These are phyloP conservation scores for Amylostereum areolatum DNA, from an alignment of 1,284 basidiomycete species.

Conservation along the genomic window DNA sequence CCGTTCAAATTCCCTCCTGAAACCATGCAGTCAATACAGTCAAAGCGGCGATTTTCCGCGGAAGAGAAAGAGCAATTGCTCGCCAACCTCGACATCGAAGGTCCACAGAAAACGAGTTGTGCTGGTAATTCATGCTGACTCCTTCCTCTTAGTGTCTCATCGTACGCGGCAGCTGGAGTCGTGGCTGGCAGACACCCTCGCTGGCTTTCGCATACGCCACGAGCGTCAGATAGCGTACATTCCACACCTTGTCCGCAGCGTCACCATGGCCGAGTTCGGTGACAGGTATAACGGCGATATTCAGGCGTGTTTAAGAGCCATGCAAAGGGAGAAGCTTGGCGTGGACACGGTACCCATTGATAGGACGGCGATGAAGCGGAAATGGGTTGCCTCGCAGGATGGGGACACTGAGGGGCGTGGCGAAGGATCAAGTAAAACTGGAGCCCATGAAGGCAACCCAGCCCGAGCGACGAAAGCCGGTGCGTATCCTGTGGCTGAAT, in stretches of 20 bases:
- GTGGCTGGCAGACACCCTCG: conserved; percentile 64
- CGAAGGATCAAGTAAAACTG: conserved; percentile 11
- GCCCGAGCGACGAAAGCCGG: conserved; percentile 55
- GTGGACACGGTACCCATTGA: conserved; percentile 51
- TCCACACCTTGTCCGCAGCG: conserved; percentile 62
- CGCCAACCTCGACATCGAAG: conserved; percentile 74
- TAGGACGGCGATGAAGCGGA: conserved; percentile 61
- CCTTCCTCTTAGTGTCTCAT: conserved; percentile 50
- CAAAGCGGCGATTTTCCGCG: conserved; percentile 24
- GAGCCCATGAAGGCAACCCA: conserved; percentile 30
- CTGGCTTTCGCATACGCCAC: conserved; percentile 64
- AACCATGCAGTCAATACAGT: too few relatives aligned
- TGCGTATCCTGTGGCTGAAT: conserved; percentile 24
- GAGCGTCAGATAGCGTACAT: conserved; percentile 69
- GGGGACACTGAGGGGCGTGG: conserved; percentile 35
- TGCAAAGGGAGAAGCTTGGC: conserved; percentile 46
- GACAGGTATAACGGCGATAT: conserved; percentile 72
- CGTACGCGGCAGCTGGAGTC: conserved; percentile 62
- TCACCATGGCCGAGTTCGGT: conserved; percentile 70
- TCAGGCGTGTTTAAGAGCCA: conserved; percentile 56
- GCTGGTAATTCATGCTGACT: not conserved
- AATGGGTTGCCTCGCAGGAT: conserved; percentile 63
- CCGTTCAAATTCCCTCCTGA: too few relatives aligned
- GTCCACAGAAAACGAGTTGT: conserved; percentile 26
- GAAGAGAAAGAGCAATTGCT: conserved; percentile 73